Conservation (phyloP, 257 asterid species). For the Marsdenia floribunda region DNA sequence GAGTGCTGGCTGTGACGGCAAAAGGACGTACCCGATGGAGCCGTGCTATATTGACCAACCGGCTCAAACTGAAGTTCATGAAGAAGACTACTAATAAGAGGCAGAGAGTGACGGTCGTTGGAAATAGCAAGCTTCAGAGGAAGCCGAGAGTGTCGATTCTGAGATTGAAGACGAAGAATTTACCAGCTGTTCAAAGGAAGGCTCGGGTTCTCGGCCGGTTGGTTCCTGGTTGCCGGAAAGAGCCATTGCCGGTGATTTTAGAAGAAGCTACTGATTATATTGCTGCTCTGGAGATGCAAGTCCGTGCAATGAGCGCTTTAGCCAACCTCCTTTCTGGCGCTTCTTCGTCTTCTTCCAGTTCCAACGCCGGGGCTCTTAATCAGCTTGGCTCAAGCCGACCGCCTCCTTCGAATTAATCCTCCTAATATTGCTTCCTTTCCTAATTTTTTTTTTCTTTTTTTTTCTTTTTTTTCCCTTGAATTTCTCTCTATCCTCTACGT, state of each 20-base stretch:
- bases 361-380: conserved; percentile 25
- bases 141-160: conserved; percentile 57
- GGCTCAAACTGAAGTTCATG: conserved; percentile 71
- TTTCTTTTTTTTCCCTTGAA: neutral
- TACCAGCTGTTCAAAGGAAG: conserved; percentile 77
- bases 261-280: conserved; percentile 90
- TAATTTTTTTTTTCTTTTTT: no score
- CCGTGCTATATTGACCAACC: conserved; percentile 70
- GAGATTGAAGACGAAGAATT: conserved; percentile 58
- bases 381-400: conserved; percentile 39
- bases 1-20: conserved; percentile 72
- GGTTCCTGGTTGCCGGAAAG: conserved; percentile 92
- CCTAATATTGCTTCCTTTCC: conserved; percentile 8
- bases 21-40: conserved; percentile 89
- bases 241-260: conserved; percentile 73
- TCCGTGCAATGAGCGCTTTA: conserved; percentile 84
- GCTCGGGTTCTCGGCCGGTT: conserved; percentile 60
- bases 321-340: conserved; percentile 72
- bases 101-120: conserved; percentile 31
- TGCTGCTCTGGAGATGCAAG: conserved; percentile 96
- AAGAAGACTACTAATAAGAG: conserved; percentile 45
- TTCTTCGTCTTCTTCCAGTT: neutral
- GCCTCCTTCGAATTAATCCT: conserved; percentile 33
- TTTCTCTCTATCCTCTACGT: conserved; percentile 4
- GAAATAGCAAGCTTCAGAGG: conserved; percentile 48